Evolutionary conservation across 768 basidiomycete genomes (phyloP), one percentile per base, ranked within the genome.

Genomic region (Clathrus columnatus): DNA sequence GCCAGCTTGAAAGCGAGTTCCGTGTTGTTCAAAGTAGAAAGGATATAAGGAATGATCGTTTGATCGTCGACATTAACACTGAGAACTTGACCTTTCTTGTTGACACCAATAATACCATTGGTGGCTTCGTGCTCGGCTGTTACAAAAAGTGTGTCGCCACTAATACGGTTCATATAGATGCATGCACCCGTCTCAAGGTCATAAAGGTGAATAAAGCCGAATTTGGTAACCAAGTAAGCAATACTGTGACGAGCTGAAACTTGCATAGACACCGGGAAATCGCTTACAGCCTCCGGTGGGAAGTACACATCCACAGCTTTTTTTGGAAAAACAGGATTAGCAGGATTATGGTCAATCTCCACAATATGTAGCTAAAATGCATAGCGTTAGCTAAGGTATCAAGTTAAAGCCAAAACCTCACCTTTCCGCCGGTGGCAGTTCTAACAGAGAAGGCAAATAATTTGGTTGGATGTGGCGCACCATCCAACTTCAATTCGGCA

Each of bases 111-210:
- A 69, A 99, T 96, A 74, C 96, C 96, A 65, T 91, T 82, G 2
- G 85, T 84, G 17, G 84, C 81, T 69, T 97, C 94, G 65, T 97
- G 92, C 65, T 97, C 94, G 29, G 95, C 91, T 11, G 96, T 97
- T 45, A 96, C 93, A 68, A 99, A 99, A 68, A 99, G 98, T 29
- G 96, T 98, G 75, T 99, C 96, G 29, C 96, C 95, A 43, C 91
- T 93, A 68, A 99, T 99, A 61, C 96, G 88, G 79, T 99, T 99
- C 96, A 99, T 99, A 76, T 98, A 99, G 57, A 99, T 83, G 73
- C 96, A 98, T 44, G 91, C 85, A 56, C 94, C 96, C 7, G 92
- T 82, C 70, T 99, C 96, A 60, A 98, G 82, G 71, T 99, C 96
- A 70, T 99, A 99, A 14, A 99, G 80, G 70, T 98, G 96, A 66